Conservation (phyloP, 305 asterid genomes). For the Fraxinus paxiana region DNA sequence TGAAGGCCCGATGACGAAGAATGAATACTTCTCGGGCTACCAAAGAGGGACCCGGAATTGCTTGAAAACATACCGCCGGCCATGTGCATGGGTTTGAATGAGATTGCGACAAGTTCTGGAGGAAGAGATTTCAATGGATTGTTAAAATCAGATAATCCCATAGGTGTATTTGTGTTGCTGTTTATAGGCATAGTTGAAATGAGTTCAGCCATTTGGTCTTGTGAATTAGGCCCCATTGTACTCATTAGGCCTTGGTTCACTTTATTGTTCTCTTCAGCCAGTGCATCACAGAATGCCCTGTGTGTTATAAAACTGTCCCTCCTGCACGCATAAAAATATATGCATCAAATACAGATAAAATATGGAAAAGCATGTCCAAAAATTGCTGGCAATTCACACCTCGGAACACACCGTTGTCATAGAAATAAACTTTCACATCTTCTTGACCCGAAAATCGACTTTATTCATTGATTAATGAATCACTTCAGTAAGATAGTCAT, state of each 20-base stretch:
- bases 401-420: neutral
- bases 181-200: conserved; percentile 40
- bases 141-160: conserved; percentile 49
- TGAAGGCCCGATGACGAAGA: conserved; percentile 72
- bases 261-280: conserved; percentile 80
- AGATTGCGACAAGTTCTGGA: conserved; percentile 58
- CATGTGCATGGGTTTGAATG: conserved; percentile 78
- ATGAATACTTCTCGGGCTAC: conserved; percentile 50
- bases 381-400: neutral
- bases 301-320: conserved; percentile 92
- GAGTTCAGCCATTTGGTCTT: conserved; percentile 49
- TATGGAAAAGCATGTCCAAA: neutral
- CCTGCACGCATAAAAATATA: conserved; percentile 35
- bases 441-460: neutral
- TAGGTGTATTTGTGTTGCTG: conserved; percentile 28
- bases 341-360: neutral
- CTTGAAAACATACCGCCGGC: conserved; percentile 57
- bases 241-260: conserved; percentile 56
- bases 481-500: neutral
- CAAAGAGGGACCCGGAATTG: conserved; percentile 52
- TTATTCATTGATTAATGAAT: neutral
- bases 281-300: conserved; percentile 80
- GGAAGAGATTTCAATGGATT: conserved; percentile 62
- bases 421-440: neutral
- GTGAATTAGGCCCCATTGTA: conserved; percentile 32